phyloP scores from a whole-genome alignment of 441 rosid genomes.

The Kokia cookei region DNA sequence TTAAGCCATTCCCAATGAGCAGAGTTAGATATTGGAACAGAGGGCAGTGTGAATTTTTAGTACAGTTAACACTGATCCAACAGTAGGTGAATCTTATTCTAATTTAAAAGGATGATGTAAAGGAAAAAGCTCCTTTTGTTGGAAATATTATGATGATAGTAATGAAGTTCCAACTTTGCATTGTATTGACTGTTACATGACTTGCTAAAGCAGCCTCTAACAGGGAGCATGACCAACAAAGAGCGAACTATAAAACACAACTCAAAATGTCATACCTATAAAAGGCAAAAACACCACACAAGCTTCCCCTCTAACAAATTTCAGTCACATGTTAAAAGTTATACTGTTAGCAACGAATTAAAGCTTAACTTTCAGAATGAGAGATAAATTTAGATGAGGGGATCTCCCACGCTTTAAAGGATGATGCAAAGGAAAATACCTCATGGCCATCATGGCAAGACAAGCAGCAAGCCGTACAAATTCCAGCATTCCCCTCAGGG shows the following conservation, averaged over 20 bases:
- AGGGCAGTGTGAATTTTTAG: not conserved
- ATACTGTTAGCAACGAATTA: not conserved
- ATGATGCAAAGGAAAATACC: constrained; percentile 36
- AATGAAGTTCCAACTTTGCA: not conserved
- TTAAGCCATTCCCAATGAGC: not conserved
- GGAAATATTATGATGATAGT: not conserved
- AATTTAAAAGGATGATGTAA: not conserved
- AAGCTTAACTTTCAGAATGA: not conserved
- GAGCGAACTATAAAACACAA: not conserved
- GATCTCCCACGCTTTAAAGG: not conserved
- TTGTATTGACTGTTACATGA: not conserved
- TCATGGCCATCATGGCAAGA: constrained; percentile 96
- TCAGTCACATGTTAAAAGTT: not conserved
- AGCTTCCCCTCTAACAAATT: not conserved
- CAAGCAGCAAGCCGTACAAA: constrained; percentile 93
- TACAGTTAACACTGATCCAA: not conserved
- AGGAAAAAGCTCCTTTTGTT: not conserved
- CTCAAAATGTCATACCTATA: not conserved
- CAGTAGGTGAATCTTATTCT: not conserved
- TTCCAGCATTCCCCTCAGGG: constrained; percentile 91
- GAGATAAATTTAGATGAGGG: not conserved
- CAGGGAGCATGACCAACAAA: not conserved
- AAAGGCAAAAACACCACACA: too few species aligned
- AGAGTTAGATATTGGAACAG: not conserved
- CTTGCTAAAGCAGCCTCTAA: not conserved